Conservation (phyloP, 2,329 filamentous ascomycete genomes). For the Nakataea oryzae region DNA sequence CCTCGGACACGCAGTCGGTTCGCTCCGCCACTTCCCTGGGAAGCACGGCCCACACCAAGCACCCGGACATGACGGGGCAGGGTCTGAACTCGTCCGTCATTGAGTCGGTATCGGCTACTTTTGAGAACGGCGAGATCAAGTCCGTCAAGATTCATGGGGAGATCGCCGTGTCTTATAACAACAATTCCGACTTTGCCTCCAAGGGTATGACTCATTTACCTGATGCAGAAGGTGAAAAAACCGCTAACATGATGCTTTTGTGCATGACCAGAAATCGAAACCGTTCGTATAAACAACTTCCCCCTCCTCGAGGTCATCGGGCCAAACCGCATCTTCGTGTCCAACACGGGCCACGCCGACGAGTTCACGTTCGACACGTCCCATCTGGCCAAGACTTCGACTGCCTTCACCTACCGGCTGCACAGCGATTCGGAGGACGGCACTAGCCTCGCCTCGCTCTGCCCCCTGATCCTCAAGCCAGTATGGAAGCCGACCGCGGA, state of each 20-base stretch:
- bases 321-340: conserved; percentile 84
- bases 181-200: conserved; percentile 32
- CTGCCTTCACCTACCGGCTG: conserved; percentile 89
- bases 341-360: conserved; percentile 55
- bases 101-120: conserved; percentile 79
- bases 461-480: conserved; percentile 63
- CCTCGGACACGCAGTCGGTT: conserved; percentile 82
- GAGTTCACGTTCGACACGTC: conserved; percentile 70
- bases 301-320: conserved; percentile 81
- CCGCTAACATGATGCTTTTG: conserved; percentile 3
- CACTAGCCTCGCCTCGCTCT: conserved; percentile 38
- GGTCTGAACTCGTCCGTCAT: conserved; percentile 84
- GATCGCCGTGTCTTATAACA: conserved; percentile 76
- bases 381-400: conserved; percentile 57
- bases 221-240: background rate
- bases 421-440: conserved; percentile 48
- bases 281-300: conserved; percentile 81
- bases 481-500: conserved; percentile 76
- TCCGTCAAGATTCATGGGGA: conserved; percentile 74
- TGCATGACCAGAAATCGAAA: conserved; percentile 39
- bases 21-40: conserved; percentile 76
- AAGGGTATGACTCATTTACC: conserved; percentile 30
- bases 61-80: conserved; percentile 69
- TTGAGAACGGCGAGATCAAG: conserved; percentile 63
- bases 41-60: conserved; percentile 57